Base-by-base conservation (phyloP, 495 filamentous ascomycete species). In the Astrocystis sublimbata region DNA sequence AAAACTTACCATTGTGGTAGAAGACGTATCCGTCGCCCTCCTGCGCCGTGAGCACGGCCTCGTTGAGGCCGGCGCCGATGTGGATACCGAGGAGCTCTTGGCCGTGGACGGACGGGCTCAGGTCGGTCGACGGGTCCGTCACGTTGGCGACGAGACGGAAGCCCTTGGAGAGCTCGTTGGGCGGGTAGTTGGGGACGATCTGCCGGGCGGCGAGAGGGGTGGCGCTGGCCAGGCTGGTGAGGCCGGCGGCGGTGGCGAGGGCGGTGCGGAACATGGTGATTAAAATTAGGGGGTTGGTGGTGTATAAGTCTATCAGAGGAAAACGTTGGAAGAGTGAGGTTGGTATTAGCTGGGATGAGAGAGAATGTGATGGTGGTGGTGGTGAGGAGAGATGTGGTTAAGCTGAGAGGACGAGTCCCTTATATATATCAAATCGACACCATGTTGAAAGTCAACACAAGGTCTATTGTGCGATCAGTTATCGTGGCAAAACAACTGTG, bases 81-180 rank as follows among this genome's bases (percentile, higher is more conserved):
- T 76, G 75, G 10, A 62, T 67, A 12, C 66, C 68, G 15, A 51
- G 36, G 28, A 77, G 17, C 33, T 56, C 56, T 30, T 15, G 60
- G 35, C 63, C 62, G 28, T 71, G 57, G 58, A 75, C 62, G 2
- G 68, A 64, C 8, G 71, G 71, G 9, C 41, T 60, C 17, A 73
- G 53, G 58, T 74, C 68, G 10, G 57, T 40, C 4, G 46, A 42
- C 8, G 63, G 61, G 56, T 69, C 53, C 15, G 70, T 68, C 35
- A 72, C 64, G 53, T 71, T 68, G 59, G 62, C 66, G 10, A 72
- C 52, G 45, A 76, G 70, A 12, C 47, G 57, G 64, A 75, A 77
- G 61, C 71, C 71, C 0, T 52, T 51, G 5, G 72, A 66, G 0
- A 36, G 12, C 24, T 58, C 35, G 19, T 42, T 41, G n/a, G 61